Conservation (phyloP, 148 eudicot genomes). For the Spergularia marina region DNA sequence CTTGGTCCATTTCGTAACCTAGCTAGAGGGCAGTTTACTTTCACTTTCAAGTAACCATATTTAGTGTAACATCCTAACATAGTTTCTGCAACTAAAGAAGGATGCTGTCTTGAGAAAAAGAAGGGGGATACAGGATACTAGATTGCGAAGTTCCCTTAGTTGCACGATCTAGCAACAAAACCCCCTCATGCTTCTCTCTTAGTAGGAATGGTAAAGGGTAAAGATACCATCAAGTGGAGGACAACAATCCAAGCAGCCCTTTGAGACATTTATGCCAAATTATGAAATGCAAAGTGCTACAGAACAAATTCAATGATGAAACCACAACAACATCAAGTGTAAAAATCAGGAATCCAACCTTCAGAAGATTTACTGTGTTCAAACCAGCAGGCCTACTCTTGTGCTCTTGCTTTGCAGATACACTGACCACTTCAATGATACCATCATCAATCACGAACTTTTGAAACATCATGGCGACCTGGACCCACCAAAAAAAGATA, state of each 20-base stretch:
- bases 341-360: conserved; percentile 40
- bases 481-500: conserved; percentile 9
- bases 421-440: conserved; percentile 49
- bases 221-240: not conserved
- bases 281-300: not conserved
- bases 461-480: conserved; percentile 76
- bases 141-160: not conserved
- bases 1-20: not conserved
- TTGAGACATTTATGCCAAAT: not conserved
- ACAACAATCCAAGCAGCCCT: not conserved
- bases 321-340: not conserved
- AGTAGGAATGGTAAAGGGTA: not conserved
- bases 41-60: not conserved
- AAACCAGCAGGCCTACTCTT: conserved; percentile 93
- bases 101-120: conserved; percentile 3
- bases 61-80: not conserved
- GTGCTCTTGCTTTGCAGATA: conserved; percentile 76
- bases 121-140: not conserved
- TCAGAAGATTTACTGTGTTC: conserved; percentile 89
- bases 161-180: not conserved
- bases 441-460: conserved; percentile 73
- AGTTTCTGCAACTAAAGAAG: not conserved
- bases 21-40: not conserved
- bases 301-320: not conserved
- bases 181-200: not conserved